A percentile compares a stretch with the other conserved stretches of the same genome.
phyloP scores from a whole-genome alignment of 1,139 yeast species.

The Sugiyamaella pinicola region DNA sequence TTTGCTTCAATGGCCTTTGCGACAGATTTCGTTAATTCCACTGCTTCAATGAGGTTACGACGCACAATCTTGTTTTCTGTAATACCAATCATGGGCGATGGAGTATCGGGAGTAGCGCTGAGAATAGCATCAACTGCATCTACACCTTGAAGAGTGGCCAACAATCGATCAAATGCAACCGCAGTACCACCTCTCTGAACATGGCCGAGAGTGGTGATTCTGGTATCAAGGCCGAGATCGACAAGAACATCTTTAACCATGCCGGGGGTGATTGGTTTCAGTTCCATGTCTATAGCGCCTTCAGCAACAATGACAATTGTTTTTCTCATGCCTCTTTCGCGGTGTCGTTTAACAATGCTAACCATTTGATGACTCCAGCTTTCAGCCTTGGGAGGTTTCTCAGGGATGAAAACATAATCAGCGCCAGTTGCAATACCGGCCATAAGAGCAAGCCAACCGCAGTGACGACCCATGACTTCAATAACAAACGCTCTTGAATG shows the following conservation, averaged over 20 bases:
- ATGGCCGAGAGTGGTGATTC: constrained; percentile 94
- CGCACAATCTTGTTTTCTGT: constrained; percentile 84
- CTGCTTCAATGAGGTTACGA: constrained; percentile 86
- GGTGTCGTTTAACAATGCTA: constrained; percentile 70
- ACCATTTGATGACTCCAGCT: constrained; percentile 71
- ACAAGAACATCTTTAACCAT: constrained; percentile 81
- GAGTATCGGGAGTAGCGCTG: constrained; percentile 84
- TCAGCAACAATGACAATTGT: constrained; percentile 96
- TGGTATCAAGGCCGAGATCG: constrained; percentile 84
- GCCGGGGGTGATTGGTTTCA: constrained; percentile 77
- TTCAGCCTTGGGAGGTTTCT: constrained; percentile 67
- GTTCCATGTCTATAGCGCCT: constrained; percentile 87
- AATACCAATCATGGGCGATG: constrained; percentile 93
- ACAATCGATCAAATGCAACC: constrained; percentile 85
- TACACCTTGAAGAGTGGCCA: constrained; percentile 95
- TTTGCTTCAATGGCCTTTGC: constrained; percentile 79
- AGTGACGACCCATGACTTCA: constrained; percentile 98
- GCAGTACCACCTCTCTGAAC: constrained; percentile 99
- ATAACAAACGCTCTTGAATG: constrained; percentile 97
- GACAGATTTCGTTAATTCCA: constrained; percentile 77
- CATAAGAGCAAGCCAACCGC: constrained; percentile 98
- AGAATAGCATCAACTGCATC: constrained; percentile 95
- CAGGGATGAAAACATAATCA: constrained; percentile 91
- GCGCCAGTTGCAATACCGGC: constrained; percentile 97
- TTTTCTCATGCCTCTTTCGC: constrained; percentile 86